Evolutionary conservation across 2,329 filamentous ascomycete species (phyloP).

Genomic region (Diatrype stigma): DNA sequence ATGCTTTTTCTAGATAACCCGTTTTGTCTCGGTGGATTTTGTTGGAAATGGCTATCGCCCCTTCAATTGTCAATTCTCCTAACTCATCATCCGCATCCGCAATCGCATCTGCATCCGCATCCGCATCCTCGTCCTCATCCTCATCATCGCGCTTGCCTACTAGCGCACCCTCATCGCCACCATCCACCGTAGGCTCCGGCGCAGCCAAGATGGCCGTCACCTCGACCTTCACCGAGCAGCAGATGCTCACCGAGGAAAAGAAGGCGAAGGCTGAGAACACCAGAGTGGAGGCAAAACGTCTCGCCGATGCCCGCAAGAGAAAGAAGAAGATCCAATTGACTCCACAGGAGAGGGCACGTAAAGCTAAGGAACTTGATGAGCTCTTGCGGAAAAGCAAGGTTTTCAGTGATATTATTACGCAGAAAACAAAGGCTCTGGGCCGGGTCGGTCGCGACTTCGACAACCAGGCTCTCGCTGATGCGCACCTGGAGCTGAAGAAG

Average conservation of each 20-base stretch:
- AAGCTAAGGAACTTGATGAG: slow-evolving; percentile 56
- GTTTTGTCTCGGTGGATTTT: neutral
- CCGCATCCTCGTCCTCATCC: too few relatives aligned
- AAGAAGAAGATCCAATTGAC: slow-evolving; percentile 45
- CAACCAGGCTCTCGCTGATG: slow-evolving; percentile 56
- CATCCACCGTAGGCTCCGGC: slow-evolving; percentile 7
- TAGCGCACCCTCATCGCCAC: slow-evolving; percentile 21
- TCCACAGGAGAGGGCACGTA: slow-evolving; percentile 51
- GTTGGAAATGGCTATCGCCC: slow-evolving; percentile 11
- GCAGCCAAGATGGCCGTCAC: slow-evolving; percentile 18
- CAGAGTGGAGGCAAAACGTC: slow-evolving; percentile 41
- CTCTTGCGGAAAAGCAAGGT: slow-evolving; percentile 56
- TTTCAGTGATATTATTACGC: slow-evolving; percentile 59
- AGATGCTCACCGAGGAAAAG: slow-evolving; percentile 39
- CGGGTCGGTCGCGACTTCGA: slow-evolving; percentile 58
- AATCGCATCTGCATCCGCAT: too few relatives aligned
- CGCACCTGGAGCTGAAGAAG: slow-evolving; percentile 71
- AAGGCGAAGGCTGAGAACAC: slow-evolving; percentile 45
- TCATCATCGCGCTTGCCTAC: slow-evolving; percentile 11
- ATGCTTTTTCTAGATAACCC: slow-evolving; percentile 2
- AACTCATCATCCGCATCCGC: slow-evolving; percentile 7
- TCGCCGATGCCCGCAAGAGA: slow-evolving; percentile 30
- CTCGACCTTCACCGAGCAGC: slow-evolving; percentile 25
- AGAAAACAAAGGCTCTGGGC: slow-evolving; percentile 59
- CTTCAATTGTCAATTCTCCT: slow-evolving; percentile 12